These are phyloP conservation scores for Neofusicoccum kwambonambiense DNA, from an alignment of 2,329 filamentous ascomycete species.

Conservation along the genomic window DNA sequence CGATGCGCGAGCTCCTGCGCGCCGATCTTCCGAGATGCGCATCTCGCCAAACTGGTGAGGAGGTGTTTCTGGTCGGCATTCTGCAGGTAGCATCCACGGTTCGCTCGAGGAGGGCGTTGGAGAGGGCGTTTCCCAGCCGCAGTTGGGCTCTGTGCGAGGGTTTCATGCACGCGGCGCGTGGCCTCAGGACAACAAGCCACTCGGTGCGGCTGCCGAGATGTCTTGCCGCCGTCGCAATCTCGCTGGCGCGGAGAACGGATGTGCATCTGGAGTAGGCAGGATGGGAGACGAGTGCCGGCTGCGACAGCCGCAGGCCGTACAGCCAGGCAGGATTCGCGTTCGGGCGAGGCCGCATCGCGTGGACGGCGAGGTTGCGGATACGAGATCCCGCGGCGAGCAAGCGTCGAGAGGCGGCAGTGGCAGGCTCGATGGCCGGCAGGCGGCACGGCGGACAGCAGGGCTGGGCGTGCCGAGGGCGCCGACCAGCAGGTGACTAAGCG, in stretches of 20 bases:
- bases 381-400: not conserved
- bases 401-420: too few species aligned
- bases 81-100: not conserved
- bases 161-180: not conserved
- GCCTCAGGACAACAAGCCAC: not conserved
- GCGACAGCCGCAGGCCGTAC: not conserved
- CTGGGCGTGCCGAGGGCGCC: not conserved
- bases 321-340: not conserved
- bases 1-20: not conserved
- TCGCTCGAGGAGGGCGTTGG: not conserved
- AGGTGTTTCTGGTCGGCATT: not conserved
- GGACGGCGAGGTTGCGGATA: not conserved
- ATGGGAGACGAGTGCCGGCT: not conserved
- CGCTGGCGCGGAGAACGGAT: not conserved
- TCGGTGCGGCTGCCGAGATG: not conserved
- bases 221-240: not conserved
- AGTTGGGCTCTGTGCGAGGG: not conserved
- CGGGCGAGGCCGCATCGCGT: not conserved
- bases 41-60: not conserved
- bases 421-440: too few species aligned
- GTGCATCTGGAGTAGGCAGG: not conserved
- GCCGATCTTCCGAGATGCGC: conserved; percentile 3
- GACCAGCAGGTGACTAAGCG: not conserved
- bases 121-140: conserved; percentile 1
- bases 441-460: not conserved